Conservation (phyloP, 805 yeast genomes). For the Metschnikowia orientalis region DNA sequence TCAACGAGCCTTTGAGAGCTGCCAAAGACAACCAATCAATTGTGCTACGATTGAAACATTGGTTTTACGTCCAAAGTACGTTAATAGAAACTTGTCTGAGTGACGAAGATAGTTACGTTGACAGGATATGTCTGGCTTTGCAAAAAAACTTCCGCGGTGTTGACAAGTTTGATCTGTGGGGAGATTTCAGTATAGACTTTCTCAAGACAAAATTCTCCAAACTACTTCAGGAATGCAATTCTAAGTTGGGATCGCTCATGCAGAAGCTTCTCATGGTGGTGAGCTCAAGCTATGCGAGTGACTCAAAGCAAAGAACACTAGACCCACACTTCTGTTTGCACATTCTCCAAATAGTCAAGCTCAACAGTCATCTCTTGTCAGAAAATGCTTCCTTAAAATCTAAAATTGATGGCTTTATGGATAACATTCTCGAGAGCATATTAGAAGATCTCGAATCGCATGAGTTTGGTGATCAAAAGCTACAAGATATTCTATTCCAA, state of each 20-base stretch:
- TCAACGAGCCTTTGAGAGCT: background rate
- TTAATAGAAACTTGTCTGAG: constrained; percentile 4
- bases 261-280: no score
- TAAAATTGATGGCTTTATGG: background rate
- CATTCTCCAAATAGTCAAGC: no score
- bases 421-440: background rate
- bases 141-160: constrained; percentile 3
- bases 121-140: constrained; percentile 1
- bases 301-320: no score
- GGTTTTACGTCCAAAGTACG: constrained; percentile 10
- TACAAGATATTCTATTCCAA: no score
- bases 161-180: constrained; percentile 11
- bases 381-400: constrained; percentile 1
- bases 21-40: background rate
- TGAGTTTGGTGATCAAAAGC: no score
- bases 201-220: constrained; percentile 2
- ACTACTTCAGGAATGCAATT: background rate
- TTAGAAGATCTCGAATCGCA: background rate
- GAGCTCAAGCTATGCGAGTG: no score
- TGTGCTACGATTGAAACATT: constrained; percentile 7
- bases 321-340: no score
- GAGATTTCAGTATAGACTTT: constrained; percentile 5
- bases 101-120: background rate
- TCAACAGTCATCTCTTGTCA: no score
- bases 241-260: no score